Conservation (phyloP, 108 stramenopile genomes). For the Pseudonitzschia multiseries region DNA sequence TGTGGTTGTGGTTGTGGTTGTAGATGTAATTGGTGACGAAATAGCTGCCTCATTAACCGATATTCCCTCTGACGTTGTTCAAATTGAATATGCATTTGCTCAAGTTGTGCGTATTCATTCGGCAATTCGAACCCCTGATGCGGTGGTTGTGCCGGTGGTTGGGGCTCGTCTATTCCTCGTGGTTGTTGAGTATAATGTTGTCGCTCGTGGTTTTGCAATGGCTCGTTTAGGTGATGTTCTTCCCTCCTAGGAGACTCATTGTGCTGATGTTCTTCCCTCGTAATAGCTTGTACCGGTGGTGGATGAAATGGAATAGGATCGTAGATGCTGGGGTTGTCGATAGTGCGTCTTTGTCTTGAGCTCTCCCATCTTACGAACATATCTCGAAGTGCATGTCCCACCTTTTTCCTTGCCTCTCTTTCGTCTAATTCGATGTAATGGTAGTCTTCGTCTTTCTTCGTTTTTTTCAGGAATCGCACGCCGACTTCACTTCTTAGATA, state of each 20-base stretch:
- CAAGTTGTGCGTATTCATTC: background rate
- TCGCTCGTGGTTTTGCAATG: too few relatives aligned
- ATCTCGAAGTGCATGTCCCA: slow-evolving; percentile 19
- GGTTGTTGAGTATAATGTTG: too few relatives aligned
- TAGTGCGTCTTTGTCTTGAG: background rate
- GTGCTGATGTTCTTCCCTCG: too few relatives aligned
- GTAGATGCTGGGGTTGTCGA: too few relatives aligned
- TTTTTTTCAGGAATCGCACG: slow-evolving; percentile 28
- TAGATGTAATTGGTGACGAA: background rate
- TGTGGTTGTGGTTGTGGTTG: background rate
- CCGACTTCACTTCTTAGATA: slow-evolving; percentile 20
- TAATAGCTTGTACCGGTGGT: too few relatives aligned
- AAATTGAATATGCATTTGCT: background rate
- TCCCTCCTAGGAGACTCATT: too few relatives aligned
- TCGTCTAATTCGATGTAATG: background rate
- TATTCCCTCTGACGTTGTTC: background rate
- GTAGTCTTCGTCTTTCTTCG: background rate
- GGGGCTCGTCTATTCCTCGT: too few relatives aligned
- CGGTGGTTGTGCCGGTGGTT: background rate
- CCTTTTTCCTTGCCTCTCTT: slow-evolving; percentile 15
- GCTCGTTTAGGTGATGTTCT: too few relatives aligned
- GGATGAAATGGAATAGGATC: too few relatives aligned
- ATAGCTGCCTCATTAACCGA: too few relatives aligned
- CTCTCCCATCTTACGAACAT: too few relatives aligned
- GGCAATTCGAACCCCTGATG: background rate